phyloP scores from a whole-genome alignment of 345 rosid species.

The Citropsis articulata region DNA sequence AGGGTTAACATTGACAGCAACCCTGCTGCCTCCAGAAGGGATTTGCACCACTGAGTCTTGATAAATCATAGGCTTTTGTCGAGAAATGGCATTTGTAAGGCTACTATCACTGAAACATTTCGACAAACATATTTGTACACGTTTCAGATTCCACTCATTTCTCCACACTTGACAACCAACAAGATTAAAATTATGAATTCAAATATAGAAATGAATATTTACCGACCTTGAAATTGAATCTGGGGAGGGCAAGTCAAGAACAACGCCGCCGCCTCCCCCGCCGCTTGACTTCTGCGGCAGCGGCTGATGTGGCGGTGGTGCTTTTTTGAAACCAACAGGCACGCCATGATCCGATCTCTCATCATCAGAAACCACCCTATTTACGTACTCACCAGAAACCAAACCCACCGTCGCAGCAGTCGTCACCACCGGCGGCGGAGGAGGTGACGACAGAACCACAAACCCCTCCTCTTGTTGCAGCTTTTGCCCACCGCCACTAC shows the following conservation, averaged over 20 bases:
- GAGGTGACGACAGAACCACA: constrained; percentile 46
- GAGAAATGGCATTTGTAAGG: constrained; percentile 56
- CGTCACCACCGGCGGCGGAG: constrained; percentile 49
- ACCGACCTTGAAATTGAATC: constrained; percentile 91
- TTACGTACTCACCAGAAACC: constrained; percentile 46
- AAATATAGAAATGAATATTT: not conserved
- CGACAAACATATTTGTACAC: constrained; percentile 23
- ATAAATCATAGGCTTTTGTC: constrained; percentile 59
- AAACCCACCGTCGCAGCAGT: constrained; percentile 41
- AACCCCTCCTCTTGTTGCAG: constrained; percentile 64
- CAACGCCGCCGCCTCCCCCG: constrained; percentile 36
- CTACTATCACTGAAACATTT: constrained; percentile 72
- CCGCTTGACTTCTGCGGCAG: constrained; percentile 53
- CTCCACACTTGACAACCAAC: not conserved
- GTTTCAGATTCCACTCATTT: constrained; percentile 29
- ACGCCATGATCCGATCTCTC: constrained; percentile 89
- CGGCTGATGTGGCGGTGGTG: constrained; percentile 44
- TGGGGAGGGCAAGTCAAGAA: constrained; percentile 71
- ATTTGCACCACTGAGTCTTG: constrained; percentile 67
- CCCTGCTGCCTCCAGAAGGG: constrained; percentile 50
- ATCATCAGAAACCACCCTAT: constrained; percentile 70
- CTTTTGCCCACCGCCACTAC: constrained; percentile 29
- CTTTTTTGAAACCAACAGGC: constrained; percentile 54
- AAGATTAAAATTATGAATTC: not conserved
- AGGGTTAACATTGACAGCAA: constrained; percentile 35